phyloP scores from a whole-genome alignment of 306 rosid species.

The Quercus gilva region DNA sequence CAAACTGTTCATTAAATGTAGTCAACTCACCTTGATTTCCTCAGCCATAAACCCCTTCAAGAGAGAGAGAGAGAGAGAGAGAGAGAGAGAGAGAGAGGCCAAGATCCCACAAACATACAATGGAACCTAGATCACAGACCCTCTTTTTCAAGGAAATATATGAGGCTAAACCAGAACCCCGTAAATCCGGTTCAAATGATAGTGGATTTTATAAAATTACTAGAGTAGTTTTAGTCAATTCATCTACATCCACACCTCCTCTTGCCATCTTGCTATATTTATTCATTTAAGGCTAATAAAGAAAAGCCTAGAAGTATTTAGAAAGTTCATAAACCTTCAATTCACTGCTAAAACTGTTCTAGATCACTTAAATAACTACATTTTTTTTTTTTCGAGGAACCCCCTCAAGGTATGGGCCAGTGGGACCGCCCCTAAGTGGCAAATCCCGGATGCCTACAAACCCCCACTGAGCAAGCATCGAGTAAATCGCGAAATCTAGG shows the following conservation, averaged over 20 bases:
- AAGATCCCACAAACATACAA: neutral
- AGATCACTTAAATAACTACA: neutral
- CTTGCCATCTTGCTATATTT: neutral
- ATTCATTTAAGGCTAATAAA: neutral
- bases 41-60: neutral
- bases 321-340: neutral
- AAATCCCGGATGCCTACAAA: too few relatives aligned
- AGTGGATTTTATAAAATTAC: too few relatives aligned
- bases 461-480: too few relatives aligned
- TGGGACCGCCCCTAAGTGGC: too few relatives aligned
- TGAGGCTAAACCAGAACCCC: too few relatives aligned
- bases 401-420: too few relatives aligned
- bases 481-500: too few relatives aligned
- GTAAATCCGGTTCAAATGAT: too few relatives aligned
- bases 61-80: neutral
- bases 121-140: neutral
- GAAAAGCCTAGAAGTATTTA: neutral
- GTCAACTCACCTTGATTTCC: neutral
- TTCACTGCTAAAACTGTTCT: neutral
- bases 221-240: too few relatives aligned
- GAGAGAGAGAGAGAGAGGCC: neutral
- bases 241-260: neutral
- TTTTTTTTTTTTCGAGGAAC: too few relatives aligned
- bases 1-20: neutral
- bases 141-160: neutral